These are phyloP conservation scores for Mycena citricolor DNA, from an alignment of 1,284 basidiomycete genomes.

Conservation along the genomic window DNA sequence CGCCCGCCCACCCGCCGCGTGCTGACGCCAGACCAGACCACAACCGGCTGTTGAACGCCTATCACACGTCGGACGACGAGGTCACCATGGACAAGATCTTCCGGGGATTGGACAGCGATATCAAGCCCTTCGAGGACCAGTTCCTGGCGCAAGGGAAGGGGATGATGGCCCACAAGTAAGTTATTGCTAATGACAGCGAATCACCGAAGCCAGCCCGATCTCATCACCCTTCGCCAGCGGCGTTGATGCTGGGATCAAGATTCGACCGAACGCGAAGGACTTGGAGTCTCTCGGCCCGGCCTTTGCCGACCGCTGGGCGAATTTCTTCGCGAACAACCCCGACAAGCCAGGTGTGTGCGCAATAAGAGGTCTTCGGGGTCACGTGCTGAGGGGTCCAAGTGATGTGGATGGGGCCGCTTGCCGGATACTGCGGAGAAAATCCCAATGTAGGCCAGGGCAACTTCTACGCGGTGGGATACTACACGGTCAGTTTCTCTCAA, in stretches of 20 bases:
- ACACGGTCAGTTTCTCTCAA: conserved; percentile 24
- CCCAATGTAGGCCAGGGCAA: conserved; percentile 28
- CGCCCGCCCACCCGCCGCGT: background rate
- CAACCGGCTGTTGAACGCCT: conserved; percentile 34
- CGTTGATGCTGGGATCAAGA: conserved; percentile 47
- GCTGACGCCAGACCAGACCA: conserved; percentile 40
- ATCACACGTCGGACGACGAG: conserved; percentile 37
- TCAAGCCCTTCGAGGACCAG: conserved; percentile 31
- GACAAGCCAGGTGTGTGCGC: conserved; percentile 51
- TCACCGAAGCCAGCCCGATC: background rate
- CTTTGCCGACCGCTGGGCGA: conserved; percentile 44
- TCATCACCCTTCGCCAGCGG: conserved; percentile 30
- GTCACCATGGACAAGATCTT: conserved; percentile 45
- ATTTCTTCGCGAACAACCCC: conserved; percentile 41
- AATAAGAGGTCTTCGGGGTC: conserved; percentile 28
- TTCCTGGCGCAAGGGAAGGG: conserved; percentile 49
- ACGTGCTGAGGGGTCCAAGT: conserved; percentile 31
- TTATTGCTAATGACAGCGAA: background rate
- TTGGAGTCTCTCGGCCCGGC: conserved; percentile 43
- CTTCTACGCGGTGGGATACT: conserved; percentile 35
- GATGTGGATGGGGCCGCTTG: conserved; percentile 8
- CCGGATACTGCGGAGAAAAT: conserved; percentile 31
- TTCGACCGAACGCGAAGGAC: conserved; percentile 45
- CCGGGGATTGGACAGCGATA: conserved; percentile 28
- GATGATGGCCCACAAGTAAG: conserved; percentile 51